Evolutionary conservation across 1,284 basidiomycete species (phyloP), one percentile per base, ranked within the genome.

Genomic region (Ustilago tritici): DNA sequence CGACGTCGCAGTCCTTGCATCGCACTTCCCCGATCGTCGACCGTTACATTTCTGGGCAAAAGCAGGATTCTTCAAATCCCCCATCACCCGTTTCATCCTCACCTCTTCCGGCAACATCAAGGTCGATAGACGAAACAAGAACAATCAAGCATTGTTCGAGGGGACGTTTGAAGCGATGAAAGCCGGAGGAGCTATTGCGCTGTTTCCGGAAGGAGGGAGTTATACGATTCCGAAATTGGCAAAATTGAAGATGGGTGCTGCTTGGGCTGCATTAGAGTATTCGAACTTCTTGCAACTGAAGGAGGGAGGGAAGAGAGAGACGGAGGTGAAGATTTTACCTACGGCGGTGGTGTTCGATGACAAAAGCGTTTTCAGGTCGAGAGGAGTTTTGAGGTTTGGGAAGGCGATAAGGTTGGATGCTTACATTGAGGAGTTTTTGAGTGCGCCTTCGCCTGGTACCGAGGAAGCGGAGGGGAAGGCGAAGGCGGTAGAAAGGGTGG

Each of bases 31-130:
- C 35, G 90, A 92, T 85, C 87, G 88, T 63, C 89, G 94, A 61
- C 92, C 93, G 53, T 87, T 98, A 54, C 94, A 98, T 86, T 98
- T 97, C 86, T 98, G 95, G 95, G 94, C 93, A 78, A 93, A 95
- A 63, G 56, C 59, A 9, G 87, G 87, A 14, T 88, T 98, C 65
- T 97, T 96, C 87, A 60, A 56, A 19, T 70, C 65, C 86, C 93
- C 93, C 2, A 86, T 91, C 17, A 88, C 92, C 58, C 89, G 90
- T 34, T 92, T 90, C 73, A 89, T 98, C 67, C 89, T 98, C n/a
- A 90, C 90, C 63, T 93, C 93, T 70, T 92, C 95, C 5, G 95
- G 96, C 19, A 97, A 97, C 86, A 95, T 98, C 76, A 95, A 95
- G 38, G 95, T 98, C 49, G 95, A 97, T 87, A 91, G 95, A 65